These are phyloP conservation scores for Chaetoceros tenuissimus DNA, from an alignment of 108 stramenopile species.

Conservation along the genomic window DNA sequence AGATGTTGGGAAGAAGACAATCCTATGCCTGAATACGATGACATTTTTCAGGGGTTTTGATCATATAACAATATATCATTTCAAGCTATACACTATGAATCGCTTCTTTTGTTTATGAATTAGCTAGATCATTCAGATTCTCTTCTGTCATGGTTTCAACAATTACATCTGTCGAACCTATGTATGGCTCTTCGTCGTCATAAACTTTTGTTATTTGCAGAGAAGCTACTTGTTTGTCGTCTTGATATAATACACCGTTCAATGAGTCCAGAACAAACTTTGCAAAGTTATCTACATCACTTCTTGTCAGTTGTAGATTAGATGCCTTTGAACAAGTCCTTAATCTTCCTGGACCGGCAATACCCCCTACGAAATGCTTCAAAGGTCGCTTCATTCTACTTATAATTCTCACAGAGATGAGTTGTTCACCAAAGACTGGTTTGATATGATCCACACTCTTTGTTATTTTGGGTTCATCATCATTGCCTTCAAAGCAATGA, in stretches of 20 bases:
- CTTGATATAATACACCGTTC: constrained; percentile 62
- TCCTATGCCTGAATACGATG: constrained; percentile 67
- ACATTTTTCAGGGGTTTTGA: constrained; percentile 82
- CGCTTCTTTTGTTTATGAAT: no score
- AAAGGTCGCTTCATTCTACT: constrained; percentile 71
- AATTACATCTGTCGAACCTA: constrained; percentile 53
- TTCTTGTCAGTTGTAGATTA: constrained; percentile 15
- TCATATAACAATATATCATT: no score
- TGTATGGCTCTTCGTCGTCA: constrained; percentile 51
- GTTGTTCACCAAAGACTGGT: neutral
- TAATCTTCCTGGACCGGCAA: constrained; percentile 37
- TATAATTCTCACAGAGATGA: constrained; percentile 34
- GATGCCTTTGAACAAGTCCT: constrained; percentile 28
- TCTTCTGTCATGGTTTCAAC: constrained; percentile 27
- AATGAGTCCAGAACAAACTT: constrained; percentile 83
- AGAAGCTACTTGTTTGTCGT: constrained; percentile 69
- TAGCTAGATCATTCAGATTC: no score
- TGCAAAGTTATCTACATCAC: constrained; percentile 76
- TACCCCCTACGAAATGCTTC: constrained; percentile 47
- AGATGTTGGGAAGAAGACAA: constrained; percentile 37
- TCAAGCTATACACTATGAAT: no score
- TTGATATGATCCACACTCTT: neutral
- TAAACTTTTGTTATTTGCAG: constrained; percentile 57
- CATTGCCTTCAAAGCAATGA: constrained; percentile 14
- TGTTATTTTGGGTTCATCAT: constrained; percentile 7